Base-by-base conservation (phyloP, 805 yeast species). In the Lachancea waltii region DNA sequence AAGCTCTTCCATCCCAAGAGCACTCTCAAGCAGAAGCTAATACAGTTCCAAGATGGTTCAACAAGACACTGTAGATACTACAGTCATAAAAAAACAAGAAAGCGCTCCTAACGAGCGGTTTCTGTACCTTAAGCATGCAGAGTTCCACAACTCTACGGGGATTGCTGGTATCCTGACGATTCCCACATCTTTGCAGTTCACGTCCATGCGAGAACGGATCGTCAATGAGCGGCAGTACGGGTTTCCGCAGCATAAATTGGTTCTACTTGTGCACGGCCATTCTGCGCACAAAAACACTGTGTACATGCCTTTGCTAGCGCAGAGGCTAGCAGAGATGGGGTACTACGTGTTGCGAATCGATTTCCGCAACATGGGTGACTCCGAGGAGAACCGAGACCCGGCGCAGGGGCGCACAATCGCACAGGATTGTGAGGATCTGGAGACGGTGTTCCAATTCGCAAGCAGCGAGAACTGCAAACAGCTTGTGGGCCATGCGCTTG, bases 261-360 rank as follows among this genome's bases (percentile, higher is more conserved):
- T 80, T 0, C 54, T 87, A 5, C 53, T 87, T 13, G 47, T 77
- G n/a, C 97, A 89, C 56, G 97, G 97, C 1, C 81, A 75, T 44
- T 89, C 79, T 1, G 94, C 95, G 0, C 94, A 89, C 55, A 75
- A 85, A 47, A 75, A 83, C 63, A 81, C 85, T 55, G 77, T 85
- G 42, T 87, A 81, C 58, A 86, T 81, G 46, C 72, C 73, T 18
- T 49, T 62, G 11, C 58, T 85, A 30, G 89, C 94, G 0, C 71
- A 72, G 19, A 62, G 60, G 18, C 56, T 89, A 38, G 78, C 87
- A 2, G 70, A 71, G 11, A 56, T 72, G 42, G 95, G 94, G 0
- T 64, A 76, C 40, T 76, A 69, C 53, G 73, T 81, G 3, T 68
- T 85, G 35, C 65, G 97, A 46, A 78, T 87, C 48, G 97, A 89